phyloP scores from a whole-genome alignment of 2,329 filamentous ascomycete genomes.

The Ilyonectria robusta region DNA sequence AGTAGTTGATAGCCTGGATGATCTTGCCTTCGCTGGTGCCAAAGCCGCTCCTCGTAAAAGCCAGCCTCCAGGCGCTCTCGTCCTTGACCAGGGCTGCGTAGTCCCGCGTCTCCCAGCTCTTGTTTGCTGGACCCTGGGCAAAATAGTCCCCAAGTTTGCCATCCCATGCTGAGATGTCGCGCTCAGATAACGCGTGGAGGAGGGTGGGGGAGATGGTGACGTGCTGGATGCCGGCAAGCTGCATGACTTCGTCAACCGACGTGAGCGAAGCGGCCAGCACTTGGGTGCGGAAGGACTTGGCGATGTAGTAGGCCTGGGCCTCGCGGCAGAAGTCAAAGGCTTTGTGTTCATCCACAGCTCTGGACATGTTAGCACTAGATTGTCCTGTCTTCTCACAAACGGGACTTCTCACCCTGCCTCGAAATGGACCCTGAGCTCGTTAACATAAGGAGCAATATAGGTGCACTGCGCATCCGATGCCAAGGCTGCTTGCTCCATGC shows the following conservation, averaged over 20 bases:
- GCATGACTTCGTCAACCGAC: constrained; percentile 70
- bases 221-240: constrained; percentile 69
- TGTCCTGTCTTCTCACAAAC: neutral
- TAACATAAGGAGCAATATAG: constrained; percentile 77
- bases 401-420: constrained; percentile 58
- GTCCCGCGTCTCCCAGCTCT: constrained; percentile 43
- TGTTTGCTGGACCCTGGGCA: constrained; percentile 48
- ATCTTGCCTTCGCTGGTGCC: constrained; percentile 67
- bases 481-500: constrained; percentile 70
- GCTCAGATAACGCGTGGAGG: constrained; percentile 61
- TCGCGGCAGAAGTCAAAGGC: constrained; percentile 65
- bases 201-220: constrained; percentile 71
- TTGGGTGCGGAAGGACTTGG: constrained; percentile 58
- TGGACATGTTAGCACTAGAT: constrained; percentile 40
- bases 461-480: constrained; percentile 71
- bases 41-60: constrained; percentile 63
- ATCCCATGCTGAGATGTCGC: constrained; percentile 50
- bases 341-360: constrained; percentile 64
- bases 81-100: constrained; percentile 51
- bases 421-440: constrained; percentile 75
- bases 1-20: constrained; percentile 70
- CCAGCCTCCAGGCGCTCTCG: constrained; percentile 64
- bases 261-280: constrained; percentile 72
- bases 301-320: constrained; percentile 67
- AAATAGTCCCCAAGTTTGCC: constrained; percentile 51